Conservation (phyloP, 2,329 filamentous ascomycete genomes). For the Sporothrix sp. region DNA sequence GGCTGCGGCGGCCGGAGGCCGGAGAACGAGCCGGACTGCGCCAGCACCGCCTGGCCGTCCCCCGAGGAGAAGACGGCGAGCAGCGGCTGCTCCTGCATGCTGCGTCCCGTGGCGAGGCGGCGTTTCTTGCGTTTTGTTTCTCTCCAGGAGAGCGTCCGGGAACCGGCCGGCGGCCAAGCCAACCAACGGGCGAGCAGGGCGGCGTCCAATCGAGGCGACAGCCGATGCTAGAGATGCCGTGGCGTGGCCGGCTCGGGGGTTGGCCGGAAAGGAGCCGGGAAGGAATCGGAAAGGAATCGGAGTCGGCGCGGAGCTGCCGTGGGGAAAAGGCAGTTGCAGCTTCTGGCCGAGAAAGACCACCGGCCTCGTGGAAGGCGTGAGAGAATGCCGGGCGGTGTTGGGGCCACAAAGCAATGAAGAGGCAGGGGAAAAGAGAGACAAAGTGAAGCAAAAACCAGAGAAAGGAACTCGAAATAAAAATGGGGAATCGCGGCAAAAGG, state of each 20-base stretch:
- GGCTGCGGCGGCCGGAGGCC: constrained; percentile 42
- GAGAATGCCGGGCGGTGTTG: too few relatives aligned
- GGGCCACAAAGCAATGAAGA: too few relatives aligned
- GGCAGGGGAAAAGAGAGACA: not conserved
- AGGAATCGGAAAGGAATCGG: too few relatives aligned
- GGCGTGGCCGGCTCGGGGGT: too few relatives aligned
- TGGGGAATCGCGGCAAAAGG: not conserved
- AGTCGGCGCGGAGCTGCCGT: not conserved
- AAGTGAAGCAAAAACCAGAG: not conserved
- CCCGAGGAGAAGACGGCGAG: constrained; percentile 10
- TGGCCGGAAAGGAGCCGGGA: too few relatives aligned
- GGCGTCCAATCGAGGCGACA: not conserved
- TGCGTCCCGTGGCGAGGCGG: too few relatives aligned
- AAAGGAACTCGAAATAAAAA: not conserved
- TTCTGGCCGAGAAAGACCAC: not conserved
- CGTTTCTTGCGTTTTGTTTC: not conserved
- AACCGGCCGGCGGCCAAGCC: constrained; percentile 2
- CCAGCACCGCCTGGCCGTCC: constrained; percentile 37
- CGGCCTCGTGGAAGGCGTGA: not conserved
- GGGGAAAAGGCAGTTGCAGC: not conserved
- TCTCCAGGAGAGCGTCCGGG: not conserved
- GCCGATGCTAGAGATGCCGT: too few relatives aligned
- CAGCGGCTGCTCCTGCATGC: constrained; percentile 21
- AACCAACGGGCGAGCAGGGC: not conserved
- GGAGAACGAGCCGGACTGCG: constrained; percentile 50